These are phyloP conservation scores for Cytospora leucostoma DNA, from an alignment of 2,329 filamentous ascomycete species.

Conservation along the genomic window DNA sequence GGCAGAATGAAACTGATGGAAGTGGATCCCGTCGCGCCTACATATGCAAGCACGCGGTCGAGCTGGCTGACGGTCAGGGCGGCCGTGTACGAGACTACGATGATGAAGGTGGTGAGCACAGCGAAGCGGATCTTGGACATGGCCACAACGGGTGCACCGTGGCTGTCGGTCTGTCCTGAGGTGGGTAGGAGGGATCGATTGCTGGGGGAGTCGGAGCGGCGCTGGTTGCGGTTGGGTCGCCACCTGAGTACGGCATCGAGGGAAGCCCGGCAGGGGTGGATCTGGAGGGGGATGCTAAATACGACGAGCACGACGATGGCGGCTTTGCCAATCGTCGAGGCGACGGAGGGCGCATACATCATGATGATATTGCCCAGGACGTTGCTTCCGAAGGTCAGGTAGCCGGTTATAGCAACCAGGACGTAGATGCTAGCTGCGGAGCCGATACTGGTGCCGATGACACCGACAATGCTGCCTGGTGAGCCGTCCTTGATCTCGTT, in stretches of 20 bases:
- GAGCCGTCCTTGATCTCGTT: conserved; percentile 91
- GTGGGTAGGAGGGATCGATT: conserved; percentile 47
- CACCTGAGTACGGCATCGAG: conserved; percentile 93
- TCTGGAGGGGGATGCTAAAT: conserved; percentile 93
- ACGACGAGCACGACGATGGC: conserved; percentile 95
- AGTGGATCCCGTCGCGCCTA: conserved; percentile 90
- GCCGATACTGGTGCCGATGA: conserved; percentile 83
- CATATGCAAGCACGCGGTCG: conserved; percentile 90
- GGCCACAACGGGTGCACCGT: conserved; percentile 56
- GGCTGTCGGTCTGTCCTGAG: conserved; percentile 44
- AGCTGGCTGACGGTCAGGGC: conserved; percentile 89
- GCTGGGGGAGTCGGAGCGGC: conserved; percentile 44
- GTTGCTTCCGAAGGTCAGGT: conserved; percentile 89
- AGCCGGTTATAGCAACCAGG: conserved; percentile 90
- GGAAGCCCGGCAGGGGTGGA: conserved; percentile 94
- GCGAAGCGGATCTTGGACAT: conserved; percentile 92
- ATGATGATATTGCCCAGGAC: conserved; percentile 91
- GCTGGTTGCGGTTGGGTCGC: conserved; percentile 61
- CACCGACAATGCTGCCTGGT: conserved; percentile 71
- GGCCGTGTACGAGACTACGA: conserved; percentile 81
- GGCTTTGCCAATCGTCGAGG: conserved; percentile 88
- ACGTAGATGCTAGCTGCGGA: conserved; percentile 85
- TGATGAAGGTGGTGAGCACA: conserved; percentile 80
- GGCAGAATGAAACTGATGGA: conserved; percentile 97
- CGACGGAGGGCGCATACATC: conserved; percentile 79